phyloP scores from a whole-genome alignment of 257 asterid genomes.

The Solanum chiquidenum region DNA sequence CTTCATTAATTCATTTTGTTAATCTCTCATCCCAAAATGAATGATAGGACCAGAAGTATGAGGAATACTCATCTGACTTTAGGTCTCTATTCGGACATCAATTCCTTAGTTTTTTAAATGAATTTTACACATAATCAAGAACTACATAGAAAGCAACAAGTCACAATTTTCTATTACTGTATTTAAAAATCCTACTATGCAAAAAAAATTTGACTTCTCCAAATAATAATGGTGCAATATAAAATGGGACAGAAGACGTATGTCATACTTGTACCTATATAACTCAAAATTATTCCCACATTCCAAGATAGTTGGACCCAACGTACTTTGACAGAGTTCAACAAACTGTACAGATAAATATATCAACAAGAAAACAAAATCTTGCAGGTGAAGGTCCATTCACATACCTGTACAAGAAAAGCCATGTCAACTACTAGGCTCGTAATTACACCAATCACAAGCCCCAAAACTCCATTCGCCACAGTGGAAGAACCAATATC shows the following conservation, averaged over 20 bases:
- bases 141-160: neutral
- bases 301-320: neutral
- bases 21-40: neutral
- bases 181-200: neutral
- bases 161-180: neutral
- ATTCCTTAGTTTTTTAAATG: neutral
- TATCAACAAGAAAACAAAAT: neutral
- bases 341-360: neutral
- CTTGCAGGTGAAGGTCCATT: neutral
- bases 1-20: neutral
- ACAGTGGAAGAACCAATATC: slow-evolving; percentile 97
- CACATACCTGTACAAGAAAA: slow-evolving; percentile 89
- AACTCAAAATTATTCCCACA: neutral
- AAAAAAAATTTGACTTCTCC: neutral
- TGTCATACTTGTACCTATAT: neutral
- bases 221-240: neutral
- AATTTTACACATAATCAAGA: neutral
- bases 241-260: neutral
- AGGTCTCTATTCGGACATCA: neutral
- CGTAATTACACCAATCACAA: slow-evolving; percentile 86
- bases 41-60: neutral
- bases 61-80: neutral
- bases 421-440: slow-evolving; percentile 97
- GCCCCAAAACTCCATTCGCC: slow-evolving; percentile 97
- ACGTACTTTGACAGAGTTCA: neutral